Evolutionary conservation across 352 stramenopile species (phyloP).

Genomic region (Elongisporangium anandrum): DNA sequence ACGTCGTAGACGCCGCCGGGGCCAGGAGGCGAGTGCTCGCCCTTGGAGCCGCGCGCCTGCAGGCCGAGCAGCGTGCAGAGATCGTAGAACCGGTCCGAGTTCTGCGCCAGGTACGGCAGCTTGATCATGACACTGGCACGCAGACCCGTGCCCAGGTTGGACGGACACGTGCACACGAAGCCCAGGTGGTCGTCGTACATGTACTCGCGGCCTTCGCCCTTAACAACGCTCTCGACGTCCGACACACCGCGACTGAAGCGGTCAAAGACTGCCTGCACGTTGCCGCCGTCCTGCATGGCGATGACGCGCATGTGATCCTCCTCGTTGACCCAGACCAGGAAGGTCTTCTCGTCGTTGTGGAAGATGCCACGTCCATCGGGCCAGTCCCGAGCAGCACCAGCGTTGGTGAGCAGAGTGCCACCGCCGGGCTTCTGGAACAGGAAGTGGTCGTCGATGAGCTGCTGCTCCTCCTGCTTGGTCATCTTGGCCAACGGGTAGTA

Average conservation of each 20-base stretch:
- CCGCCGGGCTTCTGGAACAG: slow-evolving; percentile 88
- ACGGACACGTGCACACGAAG: slow-evolving; percentile 67
- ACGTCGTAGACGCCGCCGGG: slow-evolving; percentile 85
- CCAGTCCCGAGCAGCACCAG: slow-evolving; percentile 82
- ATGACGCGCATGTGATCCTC: slow-evolving; percentile 82
- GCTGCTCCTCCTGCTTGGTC: slow-evolving; percentile 78
- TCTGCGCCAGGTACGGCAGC: slow-evolving; percentile 54
- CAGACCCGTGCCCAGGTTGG: slow-evolving; percentile 67
- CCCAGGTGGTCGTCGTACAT: slow-evolving; percentile 70
- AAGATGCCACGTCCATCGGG: slow-evolving; percentile 87
- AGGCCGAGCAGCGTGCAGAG: slow-evolving; percentile 60
- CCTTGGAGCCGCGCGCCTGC: slow-evolving; percentile 53
- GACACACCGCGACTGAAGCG: slow-evolving; percentile 65
- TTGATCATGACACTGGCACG: slow-evolving; percentile 70
- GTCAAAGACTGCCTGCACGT: slow-evolving; percentile 86
- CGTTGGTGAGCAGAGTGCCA: slow-evolving; percentile 57
- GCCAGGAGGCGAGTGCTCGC: slow-evolving; percentile 60
- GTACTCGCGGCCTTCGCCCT: slow-evolving; percentile 55
- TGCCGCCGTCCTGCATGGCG: slow-evolving; percentile 73
- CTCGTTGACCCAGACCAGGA: slow-evolving; percentile 81
- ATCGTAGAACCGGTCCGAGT: slow-evolving; percentile 50
- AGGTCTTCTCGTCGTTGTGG: slow-evolving; percentile 82
- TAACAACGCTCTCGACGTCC: slow-evolving; percentile 48
- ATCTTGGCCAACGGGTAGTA: slow-evolving; percentile 83
- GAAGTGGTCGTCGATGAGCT: slow-evolving; percentile 86